These are phyloP conservation scores for Closterium sp. DNA, from an alignment of 139 green algal genomes.

Conservation along the genomic window DNA sequence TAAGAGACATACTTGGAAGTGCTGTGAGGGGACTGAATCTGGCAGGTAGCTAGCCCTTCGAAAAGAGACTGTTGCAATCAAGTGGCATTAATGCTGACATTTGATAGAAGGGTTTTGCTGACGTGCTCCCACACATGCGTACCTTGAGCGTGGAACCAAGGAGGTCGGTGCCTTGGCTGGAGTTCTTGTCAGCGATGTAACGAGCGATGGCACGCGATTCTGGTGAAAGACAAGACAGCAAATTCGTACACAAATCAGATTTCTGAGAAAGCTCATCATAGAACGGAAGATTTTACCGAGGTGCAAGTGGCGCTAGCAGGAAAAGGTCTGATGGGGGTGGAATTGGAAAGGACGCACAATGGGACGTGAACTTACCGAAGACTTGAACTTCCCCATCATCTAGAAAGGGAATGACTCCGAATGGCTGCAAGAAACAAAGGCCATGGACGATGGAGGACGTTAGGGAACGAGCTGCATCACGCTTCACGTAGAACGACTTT, in stretches of 20 bases:
- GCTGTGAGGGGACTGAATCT: neutral
- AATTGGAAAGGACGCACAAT: too few relatives aligned
- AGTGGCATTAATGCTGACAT: neutral
- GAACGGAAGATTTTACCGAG: neutral
- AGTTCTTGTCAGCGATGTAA: slow-evolving; percentile 31
- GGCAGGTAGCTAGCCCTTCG: neutral
- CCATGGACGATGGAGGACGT: too few relatives aligned
- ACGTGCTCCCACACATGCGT: neutral
- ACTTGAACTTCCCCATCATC: slow-evolving; percentile 31
- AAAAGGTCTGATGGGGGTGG: neutral
- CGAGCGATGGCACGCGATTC: slow-evolving; percentile 35
- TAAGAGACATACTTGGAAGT: neutral
- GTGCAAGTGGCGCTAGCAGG: neutral
- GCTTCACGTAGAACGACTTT: too few relatives aligned
- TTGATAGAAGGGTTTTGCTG: neutral
- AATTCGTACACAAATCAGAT: neutral
- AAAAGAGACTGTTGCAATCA: neutral
- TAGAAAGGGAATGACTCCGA: slow-evolving; percentile 26
- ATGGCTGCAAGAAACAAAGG: slow-evolving; percentile 24
- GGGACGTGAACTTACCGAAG: slow-evolving; percentile 27
- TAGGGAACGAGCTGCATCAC: neutral
- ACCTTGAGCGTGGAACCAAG: slow-evolving; percentile 17
- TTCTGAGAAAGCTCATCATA: neutral
- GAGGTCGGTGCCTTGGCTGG: slow-evolving; percentile 24
- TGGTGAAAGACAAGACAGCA: too few relatives aligned